A percentile compares a stretch with the other conserved stretches of the same genome.
These are phyloP conservation scores for Protomyces lactucae-debilis DNA, from an alignment of 1,139 yeast species.

Conservation along the genomic window DNA sequence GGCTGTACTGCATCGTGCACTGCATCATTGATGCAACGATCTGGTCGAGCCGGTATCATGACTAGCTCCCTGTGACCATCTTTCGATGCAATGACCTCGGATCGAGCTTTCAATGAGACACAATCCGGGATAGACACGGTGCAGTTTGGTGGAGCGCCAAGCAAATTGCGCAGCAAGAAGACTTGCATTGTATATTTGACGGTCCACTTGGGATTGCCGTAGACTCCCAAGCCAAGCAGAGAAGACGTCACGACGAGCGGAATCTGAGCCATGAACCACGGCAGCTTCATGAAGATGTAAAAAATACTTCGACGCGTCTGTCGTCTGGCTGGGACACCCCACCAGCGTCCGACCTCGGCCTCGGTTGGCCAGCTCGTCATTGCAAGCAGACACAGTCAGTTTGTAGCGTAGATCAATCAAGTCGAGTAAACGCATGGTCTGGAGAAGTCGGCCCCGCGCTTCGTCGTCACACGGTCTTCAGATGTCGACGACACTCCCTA, in stretches of 20 bases:
- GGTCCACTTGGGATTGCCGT: background rate
- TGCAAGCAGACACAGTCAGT: too few relatives aligned
- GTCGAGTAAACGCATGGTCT: too few relatives aligned
- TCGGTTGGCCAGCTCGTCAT: background rate
- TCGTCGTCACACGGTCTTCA: too few relatives aligned
- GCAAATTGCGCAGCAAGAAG: background rate
- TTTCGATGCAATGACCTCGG: background rate
- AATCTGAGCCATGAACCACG: background rate
- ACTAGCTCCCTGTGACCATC: background rate
- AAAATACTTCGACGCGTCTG: background rate
- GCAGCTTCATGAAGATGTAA: background rate
- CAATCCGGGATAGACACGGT: background rate
- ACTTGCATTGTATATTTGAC: background rate
- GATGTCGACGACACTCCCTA: too few relatives aligned
- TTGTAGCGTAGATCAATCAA: too few relatives aligned
- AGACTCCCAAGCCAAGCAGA: background rate
- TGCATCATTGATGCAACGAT: background rate
- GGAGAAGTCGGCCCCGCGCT: too few relatives aligned
- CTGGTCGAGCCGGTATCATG: background rate
- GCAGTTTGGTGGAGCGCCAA: background rate
- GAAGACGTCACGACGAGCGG: background rate
- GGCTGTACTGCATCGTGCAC: background rate
- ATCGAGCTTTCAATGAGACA: background rate
- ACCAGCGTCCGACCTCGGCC: background rate
- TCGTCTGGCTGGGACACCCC: background rate